phyloP scores from a whole-genome alignment of 495 filamentous ascomycete genomes.

The Hypoxylon lenormandii region DNA sequence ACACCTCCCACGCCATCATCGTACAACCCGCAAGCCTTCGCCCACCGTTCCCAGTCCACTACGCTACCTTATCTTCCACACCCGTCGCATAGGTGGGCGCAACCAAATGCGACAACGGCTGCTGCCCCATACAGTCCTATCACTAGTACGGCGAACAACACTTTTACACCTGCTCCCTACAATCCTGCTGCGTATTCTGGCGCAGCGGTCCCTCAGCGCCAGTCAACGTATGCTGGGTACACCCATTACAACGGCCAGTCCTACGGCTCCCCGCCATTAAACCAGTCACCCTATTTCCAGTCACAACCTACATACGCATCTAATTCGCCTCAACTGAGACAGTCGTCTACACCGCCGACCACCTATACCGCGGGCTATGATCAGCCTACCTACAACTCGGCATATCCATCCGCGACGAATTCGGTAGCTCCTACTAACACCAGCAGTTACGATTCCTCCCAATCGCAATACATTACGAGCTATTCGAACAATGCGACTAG shows the following conservation, averaged over 20 bases:
- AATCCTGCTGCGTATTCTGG: slow-evolving; percentile 65
- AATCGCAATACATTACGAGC: slow-evolving; percentile 35
- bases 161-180: slow-evolving; percentile 57
- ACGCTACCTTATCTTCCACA: slow-evolving; percentile 60
- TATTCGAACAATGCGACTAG: slow-evolving; percentile 40
- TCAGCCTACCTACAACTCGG: slow-evolving; percentile 51
- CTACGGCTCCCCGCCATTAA: slow-evolving; percentile 54
- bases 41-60: slow-evolving; percentile 70
- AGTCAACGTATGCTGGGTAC: slow-evolving; percentile 60
- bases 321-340: slow-evolving; percentile 45
- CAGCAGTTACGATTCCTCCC: slow-evolving; percentile 39
- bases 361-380: slow-evolving; percentile 51
- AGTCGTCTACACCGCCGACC: slow-evolving; percentile 50
- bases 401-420: slow-evolving; percentile 45
- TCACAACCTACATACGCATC: slow-evolving; percentile 50
- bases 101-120: slow-evolving; percentile 25
- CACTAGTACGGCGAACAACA: slow-evolving; percentile 31
- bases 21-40: slow-evolving; percentile 89
- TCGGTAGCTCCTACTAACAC: slow-evolving; percentile 25
- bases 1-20: slow-evolving; percentile 66
- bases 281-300: slow-evolving; percentile 55
- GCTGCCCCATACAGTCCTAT: slow-evolving; percentile 48
- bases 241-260: slow-evolving; percentile 54
- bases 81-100: slow-evolving; percentile 51
- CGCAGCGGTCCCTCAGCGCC: slow-evolving; percentile 56